Evolutionary conservation across 1,139 yeast genomes (phyloP), one percentile per base, ranked within the genome.

Genomic region (Candida buenavistaensis): DNA sequence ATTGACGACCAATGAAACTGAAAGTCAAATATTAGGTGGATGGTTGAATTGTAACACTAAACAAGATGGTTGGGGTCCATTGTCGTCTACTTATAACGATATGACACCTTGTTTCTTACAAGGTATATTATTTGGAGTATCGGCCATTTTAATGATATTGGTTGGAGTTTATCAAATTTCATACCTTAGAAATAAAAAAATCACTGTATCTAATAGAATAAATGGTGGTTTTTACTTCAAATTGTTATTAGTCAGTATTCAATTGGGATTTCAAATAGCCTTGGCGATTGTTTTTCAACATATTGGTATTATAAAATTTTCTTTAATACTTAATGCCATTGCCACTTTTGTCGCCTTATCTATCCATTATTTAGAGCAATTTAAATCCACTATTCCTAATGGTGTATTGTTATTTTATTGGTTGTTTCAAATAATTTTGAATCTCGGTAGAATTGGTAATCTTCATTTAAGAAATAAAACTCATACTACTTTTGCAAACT

Each of bases 71-170:
- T 85, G 89, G 81, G 85, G 86, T 1, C 87, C 94, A 0, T 57
- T 85, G 7, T 64, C 84, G 71, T 35, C 68, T 27, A 36, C 47
- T 6, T 77, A 78, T 48, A 77, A 77, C 32, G 95, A 84, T 50
- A 72, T 88, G 39, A 80, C 96, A 1, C 85, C 92, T 2, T 90
- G 97, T 52, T 82, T 90, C 51, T 67, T 83, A 26, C 87, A 84
- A 48, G 97, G 96, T 23, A 64, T 73, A 0, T 54, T 87, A 6
- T 63, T 77, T 42, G 75, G 78, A 23, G 35, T 68, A 1, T 59
- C 80, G 1, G 77, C 83, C 3, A 14, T 73, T 8, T 60, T 78
- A 25, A 65, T 84, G 61, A 51, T 89, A 3, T 27, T 77, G 0
- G 61, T 73, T 28, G 94, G 95, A 1, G 12, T 56, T 1, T 53